Evolutionary conservation across 2,329 filamentous ascomycete genomes (phyloP), one percentile per base, ranked within the genome.

Genomic region (Cladosporium sp.): DNA sequence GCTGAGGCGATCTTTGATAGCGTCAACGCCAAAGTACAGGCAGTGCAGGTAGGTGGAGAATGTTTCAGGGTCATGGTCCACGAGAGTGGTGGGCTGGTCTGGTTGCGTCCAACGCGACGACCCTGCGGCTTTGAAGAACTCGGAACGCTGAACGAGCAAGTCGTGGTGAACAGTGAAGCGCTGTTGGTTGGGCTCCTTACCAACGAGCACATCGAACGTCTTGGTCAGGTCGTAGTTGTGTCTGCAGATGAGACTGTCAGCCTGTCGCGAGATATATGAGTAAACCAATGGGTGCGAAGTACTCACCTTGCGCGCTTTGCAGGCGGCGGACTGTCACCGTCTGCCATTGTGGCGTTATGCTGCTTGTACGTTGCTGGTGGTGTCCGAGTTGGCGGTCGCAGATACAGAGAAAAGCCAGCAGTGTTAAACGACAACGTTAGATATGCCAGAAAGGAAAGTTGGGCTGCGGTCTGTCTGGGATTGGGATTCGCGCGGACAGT

Each of bases 41-140:
- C n/a, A 24, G 10, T 59, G 57, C 21, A 59, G 36, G 15, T 59
- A 59, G 2, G 34, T 44, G n/a, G 57, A 41, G 18, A 59, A 59
- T 2, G 15, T 30, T 1, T 44, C 57, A 12, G 57, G 57, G 26
- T 59, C 57, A 38, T 58, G 30, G 15, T 59, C 57, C 2, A 28
- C 57, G 12, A 59, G 36, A 6, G 14, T 28, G 24, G 15, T 44
- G 28, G 30, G 28, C 49, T 51, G 21, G 10, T 15, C 15, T 15
- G 21, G 6, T n/a, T 51, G 21, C 21, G 24, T 51, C 49, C 49
- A 51, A 26, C 49, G 49, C 8, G 52, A 55, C 4, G 52, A 55
- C 28, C 52, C 34, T 4, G 36, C 34, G 4, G 34, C 57, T 4
- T 44, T 26, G 34, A 59, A 44, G 24, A 44, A 44, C 12, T 28